A percentile compares a stretch with the other conserved stretches of the same genome.
These are phyloP conservation scores for Aspergillus fumigatiaffinis DNA, from an alignment of 2,329 filamentous ascomycete genomes.

Conservation along the genomic window DNA sequence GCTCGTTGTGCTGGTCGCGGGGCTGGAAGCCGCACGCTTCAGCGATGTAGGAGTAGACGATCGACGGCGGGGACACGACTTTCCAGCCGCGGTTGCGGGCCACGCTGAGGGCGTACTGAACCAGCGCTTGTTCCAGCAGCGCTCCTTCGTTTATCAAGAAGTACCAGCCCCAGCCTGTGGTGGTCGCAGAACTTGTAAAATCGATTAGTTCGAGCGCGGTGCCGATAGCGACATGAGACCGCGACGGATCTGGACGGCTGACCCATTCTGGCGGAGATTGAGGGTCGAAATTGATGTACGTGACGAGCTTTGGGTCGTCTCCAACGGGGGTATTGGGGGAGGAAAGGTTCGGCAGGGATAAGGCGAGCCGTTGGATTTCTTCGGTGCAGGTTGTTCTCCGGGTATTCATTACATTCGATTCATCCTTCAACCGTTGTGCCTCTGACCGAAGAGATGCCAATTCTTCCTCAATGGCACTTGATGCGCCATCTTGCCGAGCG, in stretches of 20 bases:
- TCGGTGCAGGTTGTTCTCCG: conserved; percentile 35
- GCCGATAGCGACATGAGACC: conserved; percentile 83
- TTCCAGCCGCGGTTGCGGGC: conserved; percentile 73
- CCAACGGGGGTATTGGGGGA: conserved; percentile 71
- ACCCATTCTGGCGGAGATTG: conserved; percentile 35
- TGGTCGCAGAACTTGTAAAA: conserved; percentile 74
- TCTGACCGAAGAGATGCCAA: conserved; percentile 31
- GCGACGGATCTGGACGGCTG: conserved; percentile 23
- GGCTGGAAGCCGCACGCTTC: conserved; percentile 92
- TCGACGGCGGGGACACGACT: conserved; percentile 75
- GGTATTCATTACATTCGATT: conserved; percentile 28
- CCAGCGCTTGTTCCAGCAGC: conserved; percentile 87
- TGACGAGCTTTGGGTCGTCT: conserved; percentile 60
- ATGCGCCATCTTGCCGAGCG: conserved; percentile 15
- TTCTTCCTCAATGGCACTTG: conserved; percentile 10
- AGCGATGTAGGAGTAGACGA: conserved; percentile 90
- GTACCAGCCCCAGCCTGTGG: conserved; percentile 97
- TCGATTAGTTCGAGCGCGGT: conserved; percentile 83
- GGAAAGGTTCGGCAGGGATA: conserved; percentile 82
- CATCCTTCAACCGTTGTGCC: conserved; percentile 37
- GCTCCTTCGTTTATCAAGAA: conserved; percentile 89
- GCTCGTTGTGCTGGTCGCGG: conserved; percentile 82
- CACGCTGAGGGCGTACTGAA: conserved; percentile 77
- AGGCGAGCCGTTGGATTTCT: conserved; percentile 71
- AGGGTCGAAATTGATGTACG: conserved; percentile 73